Evolutionary conservation across 2,329 filamentous ascomycete genomes (phyloP).

Genomic region (Chrysosporium keratinophilum): DNA sequence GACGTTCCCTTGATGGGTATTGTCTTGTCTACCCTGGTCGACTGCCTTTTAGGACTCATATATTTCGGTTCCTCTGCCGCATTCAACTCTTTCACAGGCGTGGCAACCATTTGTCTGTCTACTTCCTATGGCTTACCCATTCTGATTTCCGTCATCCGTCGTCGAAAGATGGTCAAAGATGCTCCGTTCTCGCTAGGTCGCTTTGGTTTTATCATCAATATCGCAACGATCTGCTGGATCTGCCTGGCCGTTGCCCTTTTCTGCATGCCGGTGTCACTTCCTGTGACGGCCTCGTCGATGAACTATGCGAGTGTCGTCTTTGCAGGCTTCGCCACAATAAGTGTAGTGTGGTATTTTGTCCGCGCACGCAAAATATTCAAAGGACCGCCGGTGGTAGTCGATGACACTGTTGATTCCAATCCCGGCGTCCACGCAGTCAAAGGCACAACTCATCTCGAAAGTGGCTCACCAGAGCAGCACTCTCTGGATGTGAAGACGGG

Average conservation of each 20-base stretch:
- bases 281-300: slow-evolving; percentile 49
- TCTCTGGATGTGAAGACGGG: background rate
- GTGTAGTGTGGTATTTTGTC: slow-evolving; percentile 52
- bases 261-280: slow-evolving; percentile 59
- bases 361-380: slow-evolving; percentile 55
- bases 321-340: slow-evolving; percentile 51
- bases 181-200: slow-evolving; percentile 59
- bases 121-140: slow-evolving; percentile 69
- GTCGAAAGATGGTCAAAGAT: slow-evolving; percentile 54
- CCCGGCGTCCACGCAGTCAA: slow-evolving; percentile 26
- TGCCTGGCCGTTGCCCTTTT: slow-evolving; percentile 59
- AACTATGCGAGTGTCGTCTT: slow-evolving; percentile 60
- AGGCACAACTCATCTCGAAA: slow-evolving; percentile 12
- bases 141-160: slow-evolving; percentile 56
- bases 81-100: slow-evolving; percentile 70
- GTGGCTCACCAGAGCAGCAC: background rate
- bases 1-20: slow-evolving; percentile 63
- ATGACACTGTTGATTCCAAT: slow-evolving; percentile 21
- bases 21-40: slow-evolving; percentile 55
- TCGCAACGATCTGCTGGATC: slow-evolving; percentile 61
- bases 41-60: slow-evolving; percentile 63
- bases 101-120: slow-evolving; percentile 67
- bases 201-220: slow-evolving; percentile 59
- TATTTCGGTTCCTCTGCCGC: slow-evolving; percentile 69
- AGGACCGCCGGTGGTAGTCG: slow-evolving; percentile 40